phyloP scores from a whole-genome alignment of 1,284 basidiomycete species.

The Porogramme epimiltina region DNA sequence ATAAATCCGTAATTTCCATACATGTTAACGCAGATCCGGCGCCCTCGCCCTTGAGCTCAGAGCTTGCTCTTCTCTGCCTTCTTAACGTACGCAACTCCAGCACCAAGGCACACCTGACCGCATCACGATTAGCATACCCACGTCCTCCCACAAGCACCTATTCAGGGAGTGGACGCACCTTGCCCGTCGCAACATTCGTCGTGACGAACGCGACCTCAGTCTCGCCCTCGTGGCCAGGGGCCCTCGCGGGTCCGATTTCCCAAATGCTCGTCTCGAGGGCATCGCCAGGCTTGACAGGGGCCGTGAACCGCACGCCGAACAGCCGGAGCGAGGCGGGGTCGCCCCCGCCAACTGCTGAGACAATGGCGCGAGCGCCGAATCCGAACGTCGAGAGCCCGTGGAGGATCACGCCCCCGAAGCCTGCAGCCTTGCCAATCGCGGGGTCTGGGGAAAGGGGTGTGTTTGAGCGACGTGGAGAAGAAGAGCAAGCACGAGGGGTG shows the following conservation, averaged over 20 bases:
- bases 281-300: conserved; percentile 81
- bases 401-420: conserved; percentile 81
- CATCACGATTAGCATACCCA: neutral
- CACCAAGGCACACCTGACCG: conserved; percentile 50
- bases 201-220: conserved; percentile 74
- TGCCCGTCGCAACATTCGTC: conserved; percentile 68
- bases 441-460: conserved; percentile 71
- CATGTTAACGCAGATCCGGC: too few species aligned
- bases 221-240: conserved; percentile 58
- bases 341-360: conserved; percentile 59
- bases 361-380: conserved; percentile 73
- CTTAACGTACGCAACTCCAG: conserved; percentile 61
- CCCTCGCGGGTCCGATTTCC: conserved; percentile 58
- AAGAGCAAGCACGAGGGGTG: neutral
- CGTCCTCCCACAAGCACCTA: neutral
- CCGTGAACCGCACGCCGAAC: conserved; percentile 76
- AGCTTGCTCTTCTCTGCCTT: conserved; percentile 56
- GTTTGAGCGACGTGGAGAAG: neutral
- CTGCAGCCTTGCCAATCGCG: conserved; percentile 62
- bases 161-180: conserved; percentile 42
- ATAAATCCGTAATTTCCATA: too few species aligned
- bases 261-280: conserved; percentile 77
- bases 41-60: too few species aligned
- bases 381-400: conserved; percentile 83
- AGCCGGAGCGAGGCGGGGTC: conserved; percentile 63